Base-by-base conservation (phyloP, 805 yeast genomes). In the Candida qinlingensis region DNA sequence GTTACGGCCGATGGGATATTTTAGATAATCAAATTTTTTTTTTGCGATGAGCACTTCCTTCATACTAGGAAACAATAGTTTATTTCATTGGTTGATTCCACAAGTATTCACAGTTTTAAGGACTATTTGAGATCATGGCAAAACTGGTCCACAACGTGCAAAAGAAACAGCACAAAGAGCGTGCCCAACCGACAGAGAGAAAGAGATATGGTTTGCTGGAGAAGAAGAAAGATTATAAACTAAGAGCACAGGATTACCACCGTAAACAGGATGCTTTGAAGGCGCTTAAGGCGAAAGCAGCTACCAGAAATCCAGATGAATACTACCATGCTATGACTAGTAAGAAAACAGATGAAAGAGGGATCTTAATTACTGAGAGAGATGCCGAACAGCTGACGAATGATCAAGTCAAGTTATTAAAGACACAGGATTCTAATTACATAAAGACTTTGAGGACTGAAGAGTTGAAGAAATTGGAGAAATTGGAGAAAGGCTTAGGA, bases 91-190 rank as follows among this genome's bases (percentile, higher is more conserved):
- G 25, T 37, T 28, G 4, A 34, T 19, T 19, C 19, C 19, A 19
- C 19, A 19, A 19, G 19, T 19, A 19, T 19, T 19, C 19, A 19
- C 19, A 19, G 19, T 19, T 19, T 36, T 12, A 13, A 11, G 26
- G 12, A 26, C 43, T 27, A 26, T 25, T 30, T 29, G 4, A 5
- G 27, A 46, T 7, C 13, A 87, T 87, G 95, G 85, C 85, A 35
- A 85, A 84, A 55, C 70, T 86, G 34, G 92, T 86, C 10, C 97
- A 91, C 65, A 87, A 89, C 62, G 83, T 92, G 9, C 97, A 92
- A 67, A 94, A 95, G 73, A 94, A 89, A 63, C 98, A 94, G 72
- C 99, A 94, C 62, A 74, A 90, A 50, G 99, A 94, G 71, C 80
- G 99, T 60, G 79, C 96, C 6, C 99, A 94, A 68, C 86, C 92